Base-by-base conservation (phyloP, 495 filamentous ascomycete species). In the Neurospora sp. region DNA sequence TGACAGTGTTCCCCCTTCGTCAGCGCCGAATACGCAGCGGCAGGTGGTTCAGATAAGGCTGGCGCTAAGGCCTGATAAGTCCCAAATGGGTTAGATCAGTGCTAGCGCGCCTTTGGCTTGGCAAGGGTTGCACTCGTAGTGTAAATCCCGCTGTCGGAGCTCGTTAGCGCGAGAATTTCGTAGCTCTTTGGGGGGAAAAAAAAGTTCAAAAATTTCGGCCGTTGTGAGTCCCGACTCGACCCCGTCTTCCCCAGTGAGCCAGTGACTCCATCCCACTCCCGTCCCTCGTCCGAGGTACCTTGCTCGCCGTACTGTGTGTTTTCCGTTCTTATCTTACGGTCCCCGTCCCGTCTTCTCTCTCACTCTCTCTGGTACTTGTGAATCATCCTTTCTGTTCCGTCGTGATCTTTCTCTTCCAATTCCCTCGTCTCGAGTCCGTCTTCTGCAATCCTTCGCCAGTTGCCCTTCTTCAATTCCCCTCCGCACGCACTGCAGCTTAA, bases 101-200 rank as follows among this genome's bases (percentile, higher is more conserved):
- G 22, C 27, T 35, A 61, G 53, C 27, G 27, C 18, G 27, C 6
- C 53, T 61, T 61, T 61, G 53, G 53, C 46, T 40, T 31, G 12
- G 7, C 71, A 72, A 65, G 70, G 70, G 41, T 40, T 31, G 42
- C 27, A 53, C 69, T 41, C 72, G n/a, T 61, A 31, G 27, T 31
- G 27, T 31, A 65, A 65, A 72, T 61, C 70, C 76, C 74, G 76
- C 73, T 74, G 68, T 76, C 75, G 74, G 76, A 73, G 73, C 40
- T 69, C 46, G 39, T 73, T 41, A 65, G 70, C 39, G 46, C 37
- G 44, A 42, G 69, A 71, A 70, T 27, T 70, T 41, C 39, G 59
- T 46, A 74, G 69, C 74, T 75, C 31, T 35, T 35, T 70, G 5
- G 14, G 27, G 27, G 14, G 7, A 18, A 65, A 65, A 61, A 65